A percentile compares a stretch with the other conserved stretches of the same genome.
Conservation (phyloP, 1,284 basidiomycete genomes). For the Heterobasidion occidentale region DNA sequence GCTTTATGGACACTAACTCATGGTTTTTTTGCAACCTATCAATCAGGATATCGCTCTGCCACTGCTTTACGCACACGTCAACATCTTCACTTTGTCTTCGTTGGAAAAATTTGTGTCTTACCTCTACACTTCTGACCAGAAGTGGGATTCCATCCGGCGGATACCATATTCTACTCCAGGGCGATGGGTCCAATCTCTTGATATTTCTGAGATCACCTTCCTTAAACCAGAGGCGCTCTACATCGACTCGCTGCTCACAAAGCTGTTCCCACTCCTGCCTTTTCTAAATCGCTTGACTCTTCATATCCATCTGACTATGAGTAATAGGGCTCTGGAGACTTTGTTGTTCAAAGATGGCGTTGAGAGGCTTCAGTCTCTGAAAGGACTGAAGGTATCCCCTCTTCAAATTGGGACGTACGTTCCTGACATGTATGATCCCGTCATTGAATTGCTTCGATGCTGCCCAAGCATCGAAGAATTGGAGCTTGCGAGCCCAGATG, state of each 20-base stretch:
- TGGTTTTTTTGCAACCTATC: not conserved
- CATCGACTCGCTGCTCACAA: slow-evolving; percentile 53
- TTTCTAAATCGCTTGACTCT: slow-evolving; percentile 56
- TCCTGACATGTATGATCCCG: not conserved
- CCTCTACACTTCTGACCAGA: slow-evolving; percentile 57
- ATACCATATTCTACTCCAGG: slow-evolving; percentile 80
- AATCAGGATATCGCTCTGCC: slow-evolving; percentile 59
- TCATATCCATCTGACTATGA: slow-evolving; percentile 53
- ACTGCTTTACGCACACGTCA: slow-evolving; percentile 56
- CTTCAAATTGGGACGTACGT: not conserved
- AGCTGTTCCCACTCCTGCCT: slow-evolving; percentile 63
- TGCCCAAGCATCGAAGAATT: slow-evolving; percentile 60
- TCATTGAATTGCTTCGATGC: slow-evolving; percentile 37
- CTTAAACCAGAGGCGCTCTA: slow-evolving; percentile 38
- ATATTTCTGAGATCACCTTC: slow-evolving; percentile 51
- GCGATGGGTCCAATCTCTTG: slow-evolving; percentile 70
- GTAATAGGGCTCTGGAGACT: slow-evolving; percentile 47
- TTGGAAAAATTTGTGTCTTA: slow-evolving; percentile 50
- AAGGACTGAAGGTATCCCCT: slow-evolving; percentile 39
- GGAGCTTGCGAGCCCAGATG: slow-evolving; percentile 53
- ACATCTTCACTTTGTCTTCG: slow-evolving; percentile 34
- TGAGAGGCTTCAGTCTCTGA: slow-evolving; percentile 46
- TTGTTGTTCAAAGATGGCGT: slow-evolving; percentile 48
- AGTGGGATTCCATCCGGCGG: slow-evolving; percentile 80
- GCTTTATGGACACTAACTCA: slow-evolving; percentile 1